A percentile compares a stretch with the other conserved stretches of the same genome.
phyloP scores from a whole-genome alignment of 805 yeast genomes.

The Yarrowia divulgata region DNA sequence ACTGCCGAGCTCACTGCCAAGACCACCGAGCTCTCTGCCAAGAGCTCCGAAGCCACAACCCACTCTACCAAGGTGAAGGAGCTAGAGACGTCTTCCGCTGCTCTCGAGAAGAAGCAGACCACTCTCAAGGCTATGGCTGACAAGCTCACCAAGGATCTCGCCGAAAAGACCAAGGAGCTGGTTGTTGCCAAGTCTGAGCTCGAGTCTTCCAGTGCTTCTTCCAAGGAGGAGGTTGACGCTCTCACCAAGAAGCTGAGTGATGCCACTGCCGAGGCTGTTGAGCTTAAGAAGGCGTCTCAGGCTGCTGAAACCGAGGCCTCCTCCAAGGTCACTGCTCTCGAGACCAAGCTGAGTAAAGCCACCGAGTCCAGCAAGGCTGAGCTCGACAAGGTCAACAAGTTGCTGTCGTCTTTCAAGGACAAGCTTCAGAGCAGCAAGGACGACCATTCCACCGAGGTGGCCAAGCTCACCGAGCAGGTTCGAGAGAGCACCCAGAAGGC shows the following conservation, averaged over 20 bases:
- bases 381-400: constrained; percentile 27
- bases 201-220: constrained; percentile 9
- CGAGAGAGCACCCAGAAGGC: constrained; percentile 17
- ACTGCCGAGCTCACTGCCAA: constrained; percentile 12
- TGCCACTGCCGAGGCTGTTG: constrained; percentile 16
- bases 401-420: constrained; percentile 19
- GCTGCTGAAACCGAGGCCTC: constrained; percentile 24
- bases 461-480: constrained; percentile 24
- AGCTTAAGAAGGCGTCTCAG: constrained; percentile 18
- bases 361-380: constrained; percentile 32
- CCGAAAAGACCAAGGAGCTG: constrained; percentile 28
- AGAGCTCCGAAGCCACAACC: not conserved
- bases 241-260: constrained; percentile 14
- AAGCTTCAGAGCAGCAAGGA: constrained; percentile 33
- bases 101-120: constrained; percentile 19
- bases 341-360: constrained; percentile 12
- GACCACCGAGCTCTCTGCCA: not conserved
- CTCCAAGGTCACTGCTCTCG: constrained; percentile 24
- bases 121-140: constrained; percentile 26
- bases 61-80: constrained; percentile 30
- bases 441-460: constrained; percentile 17
- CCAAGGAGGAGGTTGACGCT: constrained; percentile 12
- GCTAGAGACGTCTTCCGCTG: constrained; percentile 26
- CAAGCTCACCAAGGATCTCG: constrained; percentile 39
- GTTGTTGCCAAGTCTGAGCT: constrained; percentile 39